Conservation (phyloP, 371 early-diverging fungal species). For the Circinella minor region DNA sequence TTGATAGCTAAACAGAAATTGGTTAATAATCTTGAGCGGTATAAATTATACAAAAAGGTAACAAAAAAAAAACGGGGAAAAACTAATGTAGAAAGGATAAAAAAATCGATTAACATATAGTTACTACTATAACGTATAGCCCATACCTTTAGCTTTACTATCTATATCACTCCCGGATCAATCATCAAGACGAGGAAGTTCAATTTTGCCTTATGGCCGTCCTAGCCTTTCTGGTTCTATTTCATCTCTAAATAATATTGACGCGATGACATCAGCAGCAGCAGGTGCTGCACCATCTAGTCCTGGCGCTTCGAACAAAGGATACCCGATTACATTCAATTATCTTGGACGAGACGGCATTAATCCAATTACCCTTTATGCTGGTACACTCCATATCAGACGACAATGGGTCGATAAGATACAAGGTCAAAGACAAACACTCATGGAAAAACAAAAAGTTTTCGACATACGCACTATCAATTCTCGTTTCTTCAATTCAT, state of each 20-base stretch:
- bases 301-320: constrained; percentile 21
- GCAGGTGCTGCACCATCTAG: constrained; percentile 12
- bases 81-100: too few relatives aligned
- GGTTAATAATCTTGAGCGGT: constrained; percentile 39
- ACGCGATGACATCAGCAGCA: constrained; percentile 12
- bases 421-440: constrained; percentile 65
- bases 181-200: constrained; percentile 44
- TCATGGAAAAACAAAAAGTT: constrained; percentile 58
- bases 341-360: constrained; percentile 75
- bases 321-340: constrained; percentile 69
- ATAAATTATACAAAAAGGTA: constrained; percentile 50
- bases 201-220: constrained; percentile 43
- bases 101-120: too few relatives aligned
- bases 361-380: constrained; percentile 70
- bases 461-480: constrained; percentile 58
- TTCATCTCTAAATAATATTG: constrained; percentile 21
- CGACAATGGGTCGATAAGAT: constrained; percentile 85
- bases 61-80: too few relatives aligned
- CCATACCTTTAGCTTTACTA: constrained; percentile 79
- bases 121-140: constrained; percentile 31
- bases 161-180: constrained; percentile 59
- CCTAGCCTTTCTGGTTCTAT: constrained; percentile 27
- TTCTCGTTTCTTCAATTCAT: constrained; percentile 26
- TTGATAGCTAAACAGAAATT: constrained; percentile 72
- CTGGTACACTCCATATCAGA: constrained; percentile 71